These are phyloP conservation scores for Microthyrium microscopicum DNA, from an alignment of 2,329 filamentous ascomycete genomes.

Conservation along the genomic window DNA sequence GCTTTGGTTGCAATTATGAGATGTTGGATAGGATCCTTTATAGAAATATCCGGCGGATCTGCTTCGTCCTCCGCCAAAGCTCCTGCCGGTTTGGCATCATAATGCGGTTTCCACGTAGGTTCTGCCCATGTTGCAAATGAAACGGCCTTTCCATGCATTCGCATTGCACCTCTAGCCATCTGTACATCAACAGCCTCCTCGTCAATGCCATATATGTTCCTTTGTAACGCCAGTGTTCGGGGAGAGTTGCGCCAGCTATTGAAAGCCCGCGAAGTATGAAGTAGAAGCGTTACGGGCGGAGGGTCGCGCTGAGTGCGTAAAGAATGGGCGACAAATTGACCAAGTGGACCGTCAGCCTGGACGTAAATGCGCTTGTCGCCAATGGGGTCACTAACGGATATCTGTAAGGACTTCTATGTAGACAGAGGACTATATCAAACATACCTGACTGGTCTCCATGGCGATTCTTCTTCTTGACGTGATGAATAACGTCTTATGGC, in stretches of 20 bases:
- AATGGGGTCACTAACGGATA: no score
- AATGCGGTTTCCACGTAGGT: background rate
- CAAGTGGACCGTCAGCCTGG: constrained; percentile 66
- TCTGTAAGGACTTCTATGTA: no score
- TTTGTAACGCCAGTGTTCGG: constrained; percentile 27
- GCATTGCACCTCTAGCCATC: constrained; percentile 19
- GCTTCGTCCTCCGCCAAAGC: background rate
- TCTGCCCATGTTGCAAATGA: background rate
- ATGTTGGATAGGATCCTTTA: constrained; percentile 42
- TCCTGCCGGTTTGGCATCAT: constrained; percentile 13
- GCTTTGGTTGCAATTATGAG: constrained; percentile 70
- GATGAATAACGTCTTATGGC: no score
- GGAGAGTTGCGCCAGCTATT: constrained; percentile 29
- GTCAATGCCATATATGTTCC: constrained; percentile 27
- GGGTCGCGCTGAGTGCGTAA: constrained; percentile 43
- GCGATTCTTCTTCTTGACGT: no score
- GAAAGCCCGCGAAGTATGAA: constrained; percentile 38
- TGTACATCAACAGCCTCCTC: constrained; percentile 30
- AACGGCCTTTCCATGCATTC: constrained; percentile 22
- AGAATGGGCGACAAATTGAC: constrained; percentile 59
- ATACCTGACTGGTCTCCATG: no score
- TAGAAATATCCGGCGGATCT: background rate
- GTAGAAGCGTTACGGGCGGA: constrained; percentile 65
- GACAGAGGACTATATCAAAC: no score
- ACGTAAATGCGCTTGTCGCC: constrained; percentile 64